Base-by-base conservation (phyloP, 2,329 filamentous ascomycete genomes). In the Drechslerella coelobrocha region DNA sequence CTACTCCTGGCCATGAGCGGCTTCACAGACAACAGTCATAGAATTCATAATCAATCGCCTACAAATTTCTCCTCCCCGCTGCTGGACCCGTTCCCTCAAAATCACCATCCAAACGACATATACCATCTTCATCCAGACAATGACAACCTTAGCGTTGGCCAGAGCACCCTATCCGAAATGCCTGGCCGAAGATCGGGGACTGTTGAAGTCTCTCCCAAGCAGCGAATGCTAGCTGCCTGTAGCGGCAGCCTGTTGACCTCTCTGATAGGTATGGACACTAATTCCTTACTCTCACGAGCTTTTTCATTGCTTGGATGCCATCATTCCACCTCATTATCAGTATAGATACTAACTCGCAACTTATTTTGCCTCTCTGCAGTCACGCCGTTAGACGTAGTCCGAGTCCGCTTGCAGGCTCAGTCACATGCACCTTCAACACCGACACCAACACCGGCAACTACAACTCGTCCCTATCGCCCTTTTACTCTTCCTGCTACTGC, bases 141-240 rank as follows among this genome's bases (percentile, higher is more conserved):
- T 68, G 79, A 79, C 72, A 77, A 76, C 78, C 55, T 76, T 76
- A 52, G 74, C 76, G 39, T 72, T 74, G 45, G 77, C 77, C 17
- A 77, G 78, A 27, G 76, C 79, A 2, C 75, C 77, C 6, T 74
- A 78, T 19, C 55, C 48, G 62, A 68, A 9, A 68, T 73, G 69
- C 61, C 61, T 59, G 52, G 61, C 57, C 61, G 61, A 68, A 52
- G 61, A 62, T 61, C 68, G 12, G 66, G 37, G 23, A 53, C 59
- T 31, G 79, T 83, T 24, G 87, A 93, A 72, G 91, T 95, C 73
- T 92, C 92, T 3, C 85, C 92, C 21, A 80, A 84, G 10, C 93
- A 97, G 81, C 94, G 93, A 82, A 99, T 99, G 94, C 79, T 96
- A 60, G 96, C 93, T 62, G 94, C 53, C 90, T 93, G 74, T n/a